Evolutionary conservation across 169 alveolate species (phyloP).

Genomic region (Cryptosporidium tyzzeri): DNA sequence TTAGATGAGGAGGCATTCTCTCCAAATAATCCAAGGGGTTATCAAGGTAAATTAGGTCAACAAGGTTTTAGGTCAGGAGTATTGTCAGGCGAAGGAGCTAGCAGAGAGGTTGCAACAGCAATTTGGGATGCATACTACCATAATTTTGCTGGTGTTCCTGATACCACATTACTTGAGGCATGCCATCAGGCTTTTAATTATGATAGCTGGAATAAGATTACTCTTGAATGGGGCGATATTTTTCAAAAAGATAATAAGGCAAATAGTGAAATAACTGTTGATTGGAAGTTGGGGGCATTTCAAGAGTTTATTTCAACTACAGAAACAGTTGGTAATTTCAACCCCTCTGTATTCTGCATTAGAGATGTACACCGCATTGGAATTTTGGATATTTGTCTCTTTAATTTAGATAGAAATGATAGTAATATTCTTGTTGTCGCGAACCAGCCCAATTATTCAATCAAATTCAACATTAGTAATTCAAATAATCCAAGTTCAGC

Average conservation of each 20-base stretch:
- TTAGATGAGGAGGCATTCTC: conserved; percentile 98
- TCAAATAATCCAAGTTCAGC: background rate
- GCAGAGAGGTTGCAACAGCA: conserved; percentile 99
- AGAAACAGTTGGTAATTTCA: conserved; percentile 95
- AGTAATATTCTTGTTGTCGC: conserved; percentile 94
- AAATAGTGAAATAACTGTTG: conserved; percentile 63
- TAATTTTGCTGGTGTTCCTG: conserved; percentile 94
- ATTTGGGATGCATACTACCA: conserved; percentile 90
- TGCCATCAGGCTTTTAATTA: conserved; percentile 93
- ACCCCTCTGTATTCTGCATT: conserved; percentile 92
- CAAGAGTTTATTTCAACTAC: conserved; percentile 90
- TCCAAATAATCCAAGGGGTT: conserved; percentile 97
- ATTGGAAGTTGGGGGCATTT: conserved; percentile 91
- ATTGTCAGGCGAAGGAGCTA: conserved; percentile 97
- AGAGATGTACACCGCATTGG: conserved; percentile 96
- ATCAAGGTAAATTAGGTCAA: conserved; percentile 93
- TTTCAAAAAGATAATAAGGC: conserved; percentile 42
- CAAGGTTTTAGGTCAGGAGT: conserved; percentile 95
- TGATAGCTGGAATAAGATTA: conserved; percentile 73
- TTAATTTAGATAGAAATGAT: conserved; percentile 98
- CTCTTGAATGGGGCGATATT: conserved; percentile 64
- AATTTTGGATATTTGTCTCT: conserved; percentile 95
- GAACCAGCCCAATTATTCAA: conserved; percentile 76
- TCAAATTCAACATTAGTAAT: conserved; percentile 14
- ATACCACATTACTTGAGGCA: conserved; percentile 96